These are phyloP conservation scores for Fusarium anguioides DNA, from an alignment of 2,329 filamentous ascomycete genomes.

Conservation along the genomic window DNA sequence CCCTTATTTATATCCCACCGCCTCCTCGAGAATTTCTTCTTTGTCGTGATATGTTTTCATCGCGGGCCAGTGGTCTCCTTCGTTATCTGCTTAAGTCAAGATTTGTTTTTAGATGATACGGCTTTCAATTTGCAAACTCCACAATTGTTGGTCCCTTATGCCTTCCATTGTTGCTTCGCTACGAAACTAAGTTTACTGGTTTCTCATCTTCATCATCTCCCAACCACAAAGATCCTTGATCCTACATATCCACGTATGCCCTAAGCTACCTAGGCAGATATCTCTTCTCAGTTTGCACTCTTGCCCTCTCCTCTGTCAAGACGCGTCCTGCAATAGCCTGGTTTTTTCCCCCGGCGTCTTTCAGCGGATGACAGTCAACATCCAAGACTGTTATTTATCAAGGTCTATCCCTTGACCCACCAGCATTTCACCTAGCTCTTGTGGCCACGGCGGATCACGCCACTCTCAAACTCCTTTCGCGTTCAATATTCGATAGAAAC, in stretches of 20 bases:
- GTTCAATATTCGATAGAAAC: neutral
- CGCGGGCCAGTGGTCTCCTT: neutral
- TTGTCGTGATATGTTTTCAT: neutral
- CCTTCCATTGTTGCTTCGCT: constrained; percentile 7
- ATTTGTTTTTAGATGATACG: neutral
- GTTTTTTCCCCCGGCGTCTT: neutral
- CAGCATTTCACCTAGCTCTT: constrained; percentile 1
- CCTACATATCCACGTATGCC: neutral
- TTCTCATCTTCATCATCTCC: neutral
- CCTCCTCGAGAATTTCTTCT: neutral
- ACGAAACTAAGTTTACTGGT: constrained; percentile 1
- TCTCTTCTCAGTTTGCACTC: neutral
- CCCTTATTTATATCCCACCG: constrained; percentile 6
- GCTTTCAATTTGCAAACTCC: constrained; percentile 3
- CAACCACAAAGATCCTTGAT: neutral
- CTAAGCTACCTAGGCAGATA: neutral
- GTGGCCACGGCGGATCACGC: neutral
- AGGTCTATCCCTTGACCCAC: constrained; percentile 1
- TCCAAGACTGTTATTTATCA: constrained; percentile 7
- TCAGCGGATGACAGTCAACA: neutral
- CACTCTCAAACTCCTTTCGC: neutral
- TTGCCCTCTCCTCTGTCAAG: neutral
- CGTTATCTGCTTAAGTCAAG: neutral
- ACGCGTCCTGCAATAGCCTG: neutral
- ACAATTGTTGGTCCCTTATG: constrained; percentile 22